These are phyloP conservation scores for Sporothrix pseudoabietina DNA, from an alignment of 2,329 filamentous ascomycete species.

Conservation along the genomic window DNA sequence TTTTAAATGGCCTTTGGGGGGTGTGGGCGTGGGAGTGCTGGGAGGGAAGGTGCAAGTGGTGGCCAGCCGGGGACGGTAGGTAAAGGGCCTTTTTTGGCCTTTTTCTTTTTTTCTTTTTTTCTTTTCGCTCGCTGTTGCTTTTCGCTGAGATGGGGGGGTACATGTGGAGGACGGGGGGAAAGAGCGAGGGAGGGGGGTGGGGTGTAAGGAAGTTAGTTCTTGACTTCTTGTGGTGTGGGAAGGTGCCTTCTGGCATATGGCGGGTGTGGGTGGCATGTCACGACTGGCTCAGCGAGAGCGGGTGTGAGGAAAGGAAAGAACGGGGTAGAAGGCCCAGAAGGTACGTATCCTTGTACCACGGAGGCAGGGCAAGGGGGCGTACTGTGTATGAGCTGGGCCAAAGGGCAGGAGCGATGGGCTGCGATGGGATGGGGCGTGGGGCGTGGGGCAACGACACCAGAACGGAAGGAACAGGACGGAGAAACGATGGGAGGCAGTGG, in stretches of 20 bases:
- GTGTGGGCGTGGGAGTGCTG: neutral
- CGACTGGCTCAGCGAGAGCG: slow-evolving; percentile 12
- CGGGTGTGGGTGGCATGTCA: slow-evolving; percentile 27
- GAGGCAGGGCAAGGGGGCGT: neutral
- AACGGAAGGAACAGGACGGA: slow-evolving; percentile 10
- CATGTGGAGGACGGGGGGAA: slow-evolving; percentile 31
- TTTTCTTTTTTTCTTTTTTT: slow-evolving; percentile 29
- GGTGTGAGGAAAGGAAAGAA: slow-evolving; percentile 21
- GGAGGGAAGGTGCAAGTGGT: slow-evolving; percentile 5
- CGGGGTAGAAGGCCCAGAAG: slow-evolving; percentile 29
- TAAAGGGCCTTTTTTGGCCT: slow-evolving; percentile 26
- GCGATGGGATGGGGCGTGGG: slow-evolving; percentile 14
- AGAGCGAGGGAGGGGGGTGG: slow-evolving; percentile 23
- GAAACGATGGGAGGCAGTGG: neutral
- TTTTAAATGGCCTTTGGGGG: slow-evolving; percentile 34
- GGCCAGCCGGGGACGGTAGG: slow-evolving; percentile 34
- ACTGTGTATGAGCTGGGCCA: slow-evolving; percentile 9
- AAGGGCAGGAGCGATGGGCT: slow-evolving; percentile 18
- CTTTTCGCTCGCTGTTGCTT: slow-evolving; percentile 26
- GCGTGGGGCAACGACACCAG: slow-evolving; percentile 10
- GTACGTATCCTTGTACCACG: slow-evolving; percentile 21
- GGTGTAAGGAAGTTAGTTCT: slow-evolving; percentile 16
- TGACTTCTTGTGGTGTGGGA: neutral
- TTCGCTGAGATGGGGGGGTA: slow-evolving; percentile 27
- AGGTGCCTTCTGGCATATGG: neutral